A percentile compares a stretch with the other conserved stretches of the same genome.
Evolutionary conservation across 305 asterid genomes (phyloP).

Genomic region (Fraxinus floribunda): DNA sequence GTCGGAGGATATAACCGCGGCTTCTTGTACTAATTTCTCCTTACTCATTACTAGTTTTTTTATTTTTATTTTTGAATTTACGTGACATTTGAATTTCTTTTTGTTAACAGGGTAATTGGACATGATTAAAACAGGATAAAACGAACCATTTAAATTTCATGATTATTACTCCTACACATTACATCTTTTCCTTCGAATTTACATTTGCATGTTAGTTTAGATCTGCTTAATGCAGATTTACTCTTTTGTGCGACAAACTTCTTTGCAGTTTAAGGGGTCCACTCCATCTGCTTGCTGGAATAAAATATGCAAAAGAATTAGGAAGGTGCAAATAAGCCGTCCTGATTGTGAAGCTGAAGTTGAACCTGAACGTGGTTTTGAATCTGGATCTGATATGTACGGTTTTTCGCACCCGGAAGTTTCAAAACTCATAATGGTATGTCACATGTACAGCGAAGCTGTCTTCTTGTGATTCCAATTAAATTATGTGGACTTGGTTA

Average conservation of each 20-base stretch:
- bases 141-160: background rate
- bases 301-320: conserved; percentile 67
- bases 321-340: conserved; percentile 49
- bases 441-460: conserved; percentile 13
- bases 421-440: conserved; percentile 75
- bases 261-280: conserved; percentile 72
- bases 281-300: conserved; percentile 91
- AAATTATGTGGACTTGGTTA: conserved; percentile 7
- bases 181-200: background rate
- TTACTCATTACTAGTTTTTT: background rate
- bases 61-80: background rate
- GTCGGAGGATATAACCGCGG: background rate
- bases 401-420: conserved; percentile 81
- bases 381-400: conserved; percentile 79
- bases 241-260: conserved; percentile 19
- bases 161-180: background rate
- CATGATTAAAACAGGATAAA: background rate
- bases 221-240: conserved; percentile 12
- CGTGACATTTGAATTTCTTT: background rate
- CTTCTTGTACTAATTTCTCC: background rate
- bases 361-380: conserved; percentile 47
- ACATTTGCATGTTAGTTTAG: conserved; percentile 3
- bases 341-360: conserved; percentile 39
- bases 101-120: background rate
- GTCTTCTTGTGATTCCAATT: conserved; percentile 17